A percentile compares a stretch with the other conserved stretches of the same genome.
Evolutionary conservation across 192 early-diverging fungal species (phyloP).

Genomic region (Oehlia diaphana): DNA sequence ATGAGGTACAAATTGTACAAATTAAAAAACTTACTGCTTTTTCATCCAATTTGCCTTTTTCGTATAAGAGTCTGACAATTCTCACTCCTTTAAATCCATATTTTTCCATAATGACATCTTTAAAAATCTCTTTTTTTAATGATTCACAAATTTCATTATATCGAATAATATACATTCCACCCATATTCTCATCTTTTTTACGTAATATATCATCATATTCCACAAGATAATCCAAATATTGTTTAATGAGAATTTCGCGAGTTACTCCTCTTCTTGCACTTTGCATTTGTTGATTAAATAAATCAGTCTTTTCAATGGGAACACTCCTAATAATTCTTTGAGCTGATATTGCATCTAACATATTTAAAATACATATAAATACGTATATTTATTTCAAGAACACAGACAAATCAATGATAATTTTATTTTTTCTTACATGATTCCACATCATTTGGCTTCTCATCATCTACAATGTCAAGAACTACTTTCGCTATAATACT

Average conservation of each 20-base stretch:
- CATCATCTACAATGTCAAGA: constrained; percentile 57
- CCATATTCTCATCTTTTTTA: constrained; percentile 57
- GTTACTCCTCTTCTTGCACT: constrained; percentile 25
- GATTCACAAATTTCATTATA: constrained; percentile 55
- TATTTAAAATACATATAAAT: too few species aligned
- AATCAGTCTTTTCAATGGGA: constrained; percentile 32
- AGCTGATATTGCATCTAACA: not conserved
- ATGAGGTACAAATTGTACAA: too few species aligned
- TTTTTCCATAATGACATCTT: constrained; percentile 56
- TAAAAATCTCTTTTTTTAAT: constrained; percentile 58
- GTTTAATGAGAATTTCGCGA: constrained; percentile 46
- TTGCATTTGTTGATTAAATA: constrained; percentile 31
- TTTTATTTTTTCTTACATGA: constrained; percentile 30
- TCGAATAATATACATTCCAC: constrained; percentile 60
- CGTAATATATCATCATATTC: constrained; percentile 50
- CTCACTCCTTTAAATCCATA: constrained; percentile 62
- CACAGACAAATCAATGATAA: not conserved
- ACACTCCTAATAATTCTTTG: constrained; percentile 12
- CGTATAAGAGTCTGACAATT: constrained; percentile 64
- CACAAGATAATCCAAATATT: constrained; percentile 61
- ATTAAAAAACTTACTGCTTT: constrained; percentile 38
- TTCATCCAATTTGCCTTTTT: constrained; percentile 78
- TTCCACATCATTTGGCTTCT: constrained; percentile 41
- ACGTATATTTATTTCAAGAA: too few species aligned
- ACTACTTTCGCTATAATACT: constrained; percentile 57